Evolutionary conservation across 2,329 filamentous ascomycete genomes (phyloP).

Genomic region (Exophiala dermatitidis): DNA sequence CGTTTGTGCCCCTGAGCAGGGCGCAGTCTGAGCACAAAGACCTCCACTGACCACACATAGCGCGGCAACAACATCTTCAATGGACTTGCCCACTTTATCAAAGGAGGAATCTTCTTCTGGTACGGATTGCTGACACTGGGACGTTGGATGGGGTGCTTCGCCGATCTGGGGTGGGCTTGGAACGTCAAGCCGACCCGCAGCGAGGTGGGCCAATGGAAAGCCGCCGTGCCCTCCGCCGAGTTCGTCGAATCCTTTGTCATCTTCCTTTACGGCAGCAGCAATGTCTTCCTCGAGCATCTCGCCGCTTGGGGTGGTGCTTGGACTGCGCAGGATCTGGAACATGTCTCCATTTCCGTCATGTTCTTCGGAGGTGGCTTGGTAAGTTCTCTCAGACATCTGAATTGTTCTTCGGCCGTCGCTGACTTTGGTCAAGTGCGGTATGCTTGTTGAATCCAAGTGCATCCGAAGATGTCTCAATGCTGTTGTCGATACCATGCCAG

Average conservation of each 20-base stretch:
- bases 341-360: conserved; percentile 83
- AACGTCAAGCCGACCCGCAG: conserved; percentile 64
- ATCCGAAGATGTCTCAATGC: conserved; percentile 55
- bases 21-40: conserved; percentile 1
- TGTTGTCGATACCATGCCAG: conserved; percentile 39
- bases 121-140: conserved; percentile 80
- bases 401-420: not conserved
- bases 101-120: conserved; percentile 92
- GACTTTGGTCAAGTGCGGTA: conserved; percentile 52
- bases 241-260: conserved; percentile 87
- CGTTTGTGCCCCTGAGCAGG: not conserved
- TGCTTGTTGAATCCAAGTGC: conserved; percentile 70
- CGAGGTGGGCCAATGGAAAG: conserved; percentile 55
- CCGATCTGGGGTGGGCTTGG: conserved; percentile 91
- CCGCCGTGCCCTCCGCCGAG: conserved; percentile 64
- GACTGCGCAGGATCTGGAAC: conserved; percentile 76
- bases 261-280: conserved; percentile 79
- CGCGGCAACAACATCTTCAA: conserved; percentile 61
- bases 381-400: conserved; percentile 27
- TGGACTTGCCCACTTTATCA: conserved; percentile 86
- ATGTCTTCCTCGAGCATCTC: conserved; percentile 88
- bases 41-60: conserved; percentile 15
- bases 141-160: conserved; percentile 83
- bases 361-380: conserved; percentile 89
- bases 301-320: conserved; percentile 63